Evolutionary conservation across 768 basidiomycete genomes (phyloP).

Genomic region (Hirschioporus abietinus): DNA sequence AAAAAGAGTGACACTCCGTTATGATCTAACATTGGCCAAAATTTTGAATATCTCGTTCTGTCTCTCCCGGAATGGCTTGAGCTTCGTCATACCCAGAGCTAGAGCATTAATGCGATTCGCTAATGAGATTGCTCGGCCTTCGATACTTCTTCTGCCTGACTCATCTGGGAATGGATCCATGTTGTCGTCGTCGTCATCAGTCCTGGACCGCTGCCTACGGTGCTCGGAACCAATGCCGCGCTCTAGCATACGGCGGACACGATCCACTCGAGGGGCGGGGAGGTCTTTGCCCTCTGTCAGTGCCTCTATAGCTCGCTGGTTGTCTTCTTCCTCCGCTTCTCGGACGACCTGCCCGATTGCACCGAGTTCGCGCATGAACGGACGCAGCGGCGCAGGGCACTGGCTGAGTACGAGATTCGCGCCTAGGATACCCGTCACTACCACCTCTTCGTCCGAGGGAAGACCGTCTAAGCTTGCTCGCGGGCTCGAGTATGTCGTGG

Average conservation of each 20-base stretch:
- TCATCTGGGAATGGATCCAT: conserved; percentile 19
- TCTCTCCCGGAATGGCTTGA: conserved; percentile 67
- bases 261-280: conserved; percentile 47
- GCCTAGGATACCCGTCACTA: conserved; percentile 50
- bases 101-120: conserved; percentile 74
- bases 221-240: conserved; percentile 44
- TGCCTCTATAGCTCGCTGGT: conserved; percentile 40
- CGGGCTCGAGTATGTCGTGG: neutral
- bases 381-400: conserved; percentile 57
- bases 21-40: conserved; percentile 26
- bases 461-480: neutral
- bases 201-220: neutral
- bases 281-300: conserved; percentile 30
- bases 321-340: conserved; percentile 51
- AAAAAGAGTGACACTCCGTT: neutral
- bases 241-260: conserved; percentile 52
- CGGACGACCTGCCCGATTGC: conserved; percentile 47
- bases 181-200: conserved; percentile 21
- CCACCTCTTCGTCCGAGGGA: conserved; percentile 27
- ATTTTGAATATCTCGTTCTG: conserved; percentile 70
- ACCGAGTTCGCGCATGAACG: conserved; percentile 65
- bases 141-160: conserved; percentile 44
- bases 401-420: conserved; percentile 47
- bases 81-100: conserved; percentile 61
- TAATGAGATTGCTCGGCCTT: conserved; percentile 65